Conservation (phyloP, 2,329 filamentous ascomycete genomes). For the Fusarium sp. region DNA sequence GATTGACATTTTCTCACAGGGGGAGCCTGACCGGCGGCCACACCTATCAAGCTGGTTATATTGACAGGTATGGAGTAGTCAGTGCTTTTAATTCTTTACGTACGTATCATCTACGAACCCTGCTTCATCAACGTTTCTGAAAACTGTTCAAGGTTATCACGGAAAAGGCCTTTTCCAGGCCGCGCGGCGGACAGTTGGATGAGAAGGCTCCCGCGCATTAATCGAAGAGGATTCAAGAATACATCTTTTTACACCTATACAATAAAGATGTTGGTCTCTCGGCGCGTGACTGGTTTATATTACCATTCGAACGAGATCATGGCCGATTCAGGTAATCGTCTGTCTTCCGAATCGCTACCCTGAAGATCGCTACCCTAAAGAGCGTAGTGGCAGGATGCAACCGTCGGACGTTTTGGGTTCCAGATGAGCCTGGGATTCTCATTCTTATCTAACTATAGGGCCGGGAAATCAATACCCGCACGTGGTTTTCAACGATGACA, state of each 20-base stretch:
- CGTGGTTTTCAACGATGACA: background rate
- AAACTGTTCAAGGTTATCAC: background rate
- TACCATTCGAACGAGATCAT: background rate
- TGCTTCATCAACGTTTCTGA: background rate
- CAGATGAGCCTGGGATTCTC: background rate
- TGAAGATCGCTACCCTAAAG: background rate
- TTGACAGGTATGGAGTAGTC: background rate
- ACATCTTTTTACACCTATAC: background rate
- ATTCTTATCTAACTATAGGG: background rate
- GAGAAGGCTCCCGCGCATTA: background rate
- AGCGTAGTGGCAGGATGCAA: background rate
- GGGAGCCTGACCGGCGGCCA: background rate
- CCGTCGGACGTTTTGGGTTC: background rate
- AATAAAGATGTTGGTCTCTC: background rate
- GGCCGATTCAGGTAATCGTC: background rate
- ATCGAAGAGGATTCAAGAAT: background rate
- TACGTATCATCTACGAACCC: background rate
- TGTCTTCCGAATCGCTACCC: background rate
- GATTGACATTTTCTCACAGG: background rate
- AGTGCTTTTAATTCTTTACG: background rate
- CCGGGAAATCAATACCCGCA: background rate
- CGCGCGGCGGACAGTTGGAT: background rate
- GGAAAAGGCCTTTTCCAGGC: background rate
- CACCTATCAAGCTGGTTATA: background rate
- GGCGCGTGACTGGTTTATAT: background rate